phyloP scores from a whole-genome alignment of 495 filamentous ascomycete species.

The Cairneyella variabilis region DNA sequence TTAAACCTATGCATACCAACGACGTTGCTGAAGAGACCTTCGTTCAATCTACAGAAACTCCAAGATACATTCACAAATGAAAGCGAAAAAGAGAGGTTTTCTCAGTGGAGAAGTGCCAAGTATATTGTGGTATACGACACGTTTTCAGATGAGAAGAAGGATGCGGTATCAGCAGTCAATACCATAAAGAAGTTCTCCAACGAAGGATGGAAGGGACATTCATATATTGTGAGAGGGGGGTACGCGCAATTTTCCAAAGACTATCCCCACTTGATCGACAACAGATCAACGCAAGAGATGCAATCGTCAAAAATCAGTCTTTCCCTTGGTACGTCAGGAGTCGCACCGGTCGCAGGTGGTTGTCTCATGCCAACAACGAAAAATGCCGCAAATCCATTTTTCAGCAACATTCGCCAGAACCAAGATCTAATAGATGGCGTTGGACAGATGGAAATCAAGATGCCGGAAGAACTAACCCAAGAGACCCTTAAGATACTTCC shows the following conservation, averaged over 20 bases:
- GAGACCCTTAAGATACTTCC: slow-evolving; percentile 55
- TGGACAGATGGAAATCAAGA: slow-evolving; percentile 76
- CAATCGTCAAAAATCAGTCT: slow-evolving; percentile 41
- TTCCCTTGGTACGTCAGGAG: slow-evolving; percentile 44
- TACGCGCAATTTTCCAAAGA: slow-evolving; percentile 47
- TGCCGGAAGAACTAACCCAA: slow-evolving; percentile 56
- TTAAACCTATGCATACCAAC: slow-evolving; percentile 95
- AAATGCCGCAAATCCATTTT: slow-evolving; percentile 79
- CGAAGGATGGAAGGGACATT: slow-evolving; percentile 75
- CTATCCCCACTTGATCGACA: slow-evolving; percentile 47
- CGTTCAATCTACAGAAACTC: slow-evolving; percentile 88
- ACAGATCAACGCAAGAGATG: slow-evolving; percentile 32
- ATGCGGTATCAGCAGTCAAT: slow-evolving; percentile 72
- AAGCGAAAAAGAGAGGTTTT: slow-evolving; percentile 68
- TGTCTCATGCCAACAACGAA: slow-evolving; percentile 73
- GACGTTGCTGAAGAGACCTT: slow-evolving; percentile 83
- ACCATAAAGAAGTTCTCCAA: slow-evolving; percentile 87
- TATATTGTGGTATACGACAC: slow-evolving; percentile 87
- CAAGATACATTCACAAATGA: slow-evolving; percentile 81
- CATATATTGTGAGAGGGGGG: slow-evolving; percentile 64
- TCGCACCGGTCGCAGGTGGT: slow-evolving; percentile 79
- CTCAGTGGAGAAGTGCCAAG: slow-evolving; percentile 66
- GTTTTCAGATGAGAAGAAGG: slow-evolving; percentile 68
- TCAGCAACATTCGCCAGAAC: slow-evolving; percentile 93
- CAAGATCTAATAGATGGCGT: slow-evolving; percentile 94